Evolutionary conservation across 345 rosid genomes (phyloP).

Genomic region (Populus alba): DNA sequence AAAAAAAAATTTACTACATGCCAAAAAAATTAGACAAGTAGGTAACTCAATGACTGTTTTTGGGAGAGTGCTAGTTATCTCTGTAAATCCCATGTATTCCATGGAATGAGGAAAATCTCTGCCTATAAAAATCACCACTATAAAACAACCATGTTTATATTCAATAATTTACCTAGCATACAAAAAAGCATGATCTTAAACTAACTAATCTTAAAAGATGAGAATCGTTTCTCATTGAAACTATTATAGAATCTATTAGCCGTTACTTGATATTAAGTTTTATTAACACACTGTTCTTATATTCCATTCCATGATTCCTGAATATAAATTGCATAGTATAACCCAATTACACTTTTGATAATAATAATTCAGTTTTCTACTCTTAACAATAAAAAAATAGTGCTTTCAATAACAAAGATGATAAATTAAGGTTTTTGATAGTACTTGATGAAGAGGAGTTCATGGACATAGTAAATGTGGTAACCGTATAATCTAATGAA

Average conservation of each 20-base stretch:
- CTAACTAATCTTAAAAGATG: conserved; percentile 68
- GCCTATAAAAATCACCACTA: conserved; percentile 43
- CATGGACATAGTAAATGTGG: conserved; percentile 41
- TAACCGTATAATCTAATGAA: conserved; percentile 67
- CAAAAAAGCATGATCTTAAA: neutral
- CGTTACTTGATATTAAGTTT: conserved; percentile 47
- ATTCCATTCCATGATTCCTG: conserved; percentile 93
- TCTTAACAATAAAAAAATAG: neutral
- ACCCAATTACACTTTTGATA: no score
- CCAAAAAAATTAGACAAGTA: conserved; percentile 80
- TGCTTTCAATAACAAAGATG: neutral
- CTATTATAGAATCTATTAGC: conserved; percentile 59
- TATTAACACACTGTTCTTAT: conserved; percentile 75
- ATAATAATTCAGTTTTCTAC: no score
- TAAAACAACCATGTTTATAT: no score
- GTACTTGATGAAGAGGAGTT: conserved; percentile 70
- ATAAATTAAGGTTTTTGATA: neutral
- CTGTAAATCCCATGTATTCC: conserved; percentile 62
- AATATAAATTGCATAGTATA: neutral
- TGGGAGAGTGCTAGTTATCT: conserved; percentile 64
- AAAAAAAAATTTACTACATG: conserved; percentile 2
- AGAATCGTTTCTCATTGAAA: conserved; percentile 67
- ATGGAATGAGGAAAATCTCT: conserved; percentile 79
- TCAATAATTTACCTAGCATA: neutral
- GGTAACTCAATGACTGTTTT: conserved; percentile 74